These are phyloP conservation scores for Aspergillus niger DNA, from an alignment of 2,329 filamentous ascomycete genomes.

Conservation along the genomic window DNA sequence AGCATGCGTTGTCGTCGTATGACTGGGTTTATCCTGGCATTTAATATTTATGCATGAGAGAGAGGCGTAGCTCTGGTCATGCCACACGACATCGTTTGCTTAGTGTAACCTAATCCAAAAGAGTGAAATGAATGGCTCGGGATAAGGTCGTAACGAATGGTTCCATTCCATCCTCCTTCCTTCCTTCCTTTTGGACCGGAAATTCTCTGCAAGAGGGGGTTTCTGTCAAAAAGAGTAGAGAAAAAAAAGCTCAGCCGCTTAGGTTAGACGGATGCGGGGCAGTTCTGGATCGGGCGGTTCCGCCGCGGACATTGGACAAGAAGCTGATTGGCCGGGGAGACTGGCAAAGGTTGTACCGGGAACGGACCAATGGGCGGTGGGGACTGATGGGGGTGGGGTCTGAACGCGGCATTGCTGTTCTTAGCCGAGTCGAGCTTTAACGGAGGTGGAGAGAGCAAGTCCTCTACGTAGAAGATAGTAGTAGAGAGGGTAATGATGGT, in stretches of 20 bases:
- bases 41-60: not conserved
- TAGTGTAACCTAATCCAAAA: not conserved
- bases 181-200: not conserved
- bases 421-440: conserved; percentile 2
- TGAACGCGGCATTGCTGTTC: not conserved
- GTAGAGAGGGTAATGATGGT: too few species aligned
- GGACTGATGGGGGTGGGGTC: not conserved
- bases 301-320: not conserved
- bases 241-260: not conserved
- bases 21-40: not conserved
- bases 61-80: not conserved
- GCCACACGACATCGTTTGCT: not conserved
- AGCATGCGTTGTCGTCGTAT: not conserved
- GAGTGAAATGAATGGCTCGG: not conserved
- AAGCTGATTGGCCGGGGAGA: not conserved
- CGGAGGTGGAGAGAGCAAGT: not conserved
- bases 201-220: not conserved
- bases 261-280: conserved; percentile 6
- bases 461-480: too few species aligned
- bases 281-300: not conserved
- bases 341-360: not conserved
- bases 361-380: conserved; percentile 2
- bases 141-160: too few species aligned
- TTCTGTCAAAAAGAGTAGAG: not conserved
- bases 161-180: too few species aligned